Percentiles rank a stretch among this genome's conserved stretches.
Evolutionary conservation across 306 rosid species (phyloP).

Genomic region (Dryas octopetala): DNA sequence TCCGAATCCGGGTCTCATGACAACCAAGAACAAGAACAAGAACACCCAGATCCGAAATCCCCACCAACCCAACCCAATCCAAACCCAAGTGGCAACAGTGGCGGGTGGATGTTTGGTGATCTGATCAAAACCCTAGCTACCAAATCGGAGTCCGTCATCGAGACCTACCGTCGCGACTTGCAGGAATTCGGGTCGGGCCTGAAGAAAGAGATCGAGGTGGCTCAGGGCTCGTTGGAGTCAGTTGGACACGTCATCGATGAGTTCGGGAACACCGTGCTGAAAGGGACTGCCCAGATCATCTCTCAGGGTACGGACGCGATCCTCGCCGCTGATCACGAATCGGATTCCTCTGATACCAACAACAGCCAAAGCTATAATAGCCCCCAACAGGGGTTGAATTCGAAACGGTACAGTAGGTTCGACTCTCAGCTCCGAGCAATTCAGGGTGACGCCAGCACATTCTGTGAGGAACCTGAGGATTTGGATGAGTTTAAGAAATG

Average conservation of each 20-base stretch:
- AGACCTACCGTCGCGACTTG: constrained; percentile 89
- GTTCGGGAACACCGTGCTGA: constrained; percentile 68
- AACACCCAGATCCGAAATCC: constrained; percentile 38
- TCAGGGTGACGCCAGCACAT: constrained; percentile 66
- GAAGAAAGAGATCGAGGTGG: constrained; percentile 81
- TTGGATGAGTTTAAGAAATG: constrained; percentile 54
- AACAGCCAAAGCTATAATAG: constrained; percentile 14
- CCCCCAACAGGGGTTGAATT: constrained; percentile 39
- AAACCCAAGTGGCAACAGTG: neutral
- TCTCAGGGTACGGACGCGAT: constrained; percentile 70
- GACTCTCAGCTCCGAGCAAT: constrained; percentile 62
- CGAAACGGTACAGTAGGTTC: constrained; percentile 63
- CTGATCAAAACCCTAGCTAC: constrained; percentile 56
- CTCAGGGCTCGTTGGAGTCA: constrained; percentile 72
- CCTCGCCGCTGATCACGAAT: constrained; percentile 53
- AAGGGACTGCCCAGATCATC: constrained; percentile 81
- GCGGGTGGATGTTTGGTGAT: constrained; percentile 75
- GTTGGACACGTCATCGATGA: constrained; percentile 69
- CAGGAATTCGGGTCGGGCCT: constrained; percentile 73
- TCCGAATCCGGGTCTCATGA: constrained; percentile 19
- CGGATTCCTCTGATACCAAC: constrained; percentile 54
- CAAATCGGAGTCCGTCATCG: constrained; percentile 80
- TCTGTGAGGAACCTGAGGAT: constrained; percentile 70
- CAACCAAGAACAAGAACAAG: constrained; percentile 13
- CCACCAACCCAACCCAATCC: constrained; percentile 19